Conservation (phyloP, 2,329 filamentous ascomycete genomes). For the Akanthomyces dipterigenus region DNA sequence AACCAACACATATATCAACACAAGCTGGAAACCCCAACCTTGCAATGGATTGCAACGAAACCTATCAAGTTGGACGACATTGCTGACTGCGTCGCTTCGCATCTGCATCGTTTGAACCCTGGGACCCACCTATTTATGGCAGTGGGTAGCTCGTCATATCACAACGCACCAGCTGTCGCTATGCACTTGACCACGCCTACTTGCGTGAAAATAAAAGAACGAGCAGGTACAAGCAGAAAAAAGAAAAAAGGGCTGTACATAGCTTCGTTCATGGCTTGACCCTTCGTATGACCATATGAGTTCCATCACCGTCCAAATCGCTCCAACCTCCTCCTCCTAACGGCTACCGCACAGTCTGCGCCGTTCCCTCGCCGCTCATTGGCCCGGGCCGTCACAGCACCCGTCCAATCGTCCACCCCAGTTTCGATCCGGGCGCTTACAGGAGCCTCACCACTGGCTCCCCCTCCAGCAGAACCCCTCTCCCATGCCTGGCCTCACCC, state of each 20-base stretch:
- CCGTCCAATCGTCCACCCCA: constrained; percentile 8
- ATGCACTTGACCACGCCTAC: too few species aligned
- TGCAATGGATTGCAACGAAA: too few species aligned
- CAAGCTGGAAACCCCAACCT: too few species aligned
- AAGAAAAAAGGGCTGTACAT: background rate
- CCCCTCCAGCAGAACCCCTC: constrained; percentile 3
- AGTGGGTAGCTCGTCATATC: too few species aligned
- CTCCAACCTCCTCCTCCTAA: background rate
- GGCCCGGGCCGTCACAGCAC: background rate
- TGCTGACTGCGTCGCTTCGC: too few species aligned
- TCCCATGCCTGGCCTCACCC: background rate
- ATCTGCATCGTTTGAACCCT: too few species aligned
- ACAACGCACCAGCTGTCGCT: too few species aligned
- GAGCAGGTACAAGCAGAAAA: too few species aligned
- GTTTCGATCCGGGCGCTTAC: constrained; percentile 11
- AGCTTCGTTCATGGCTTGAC: background rate
- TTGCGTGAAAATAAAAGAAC: too few species aligned
- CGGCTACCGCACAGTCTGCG: background rate
- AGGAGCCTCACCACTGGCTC: constrained; percentile 7
- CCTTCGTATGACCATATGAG: background rate
- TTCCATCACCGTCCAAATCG: background rate
- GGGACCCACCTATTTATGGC: too few species aligned
- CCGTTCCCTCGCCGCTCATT: background rate
- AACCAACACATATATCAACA: too few species aligned
- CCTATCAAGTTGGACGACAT: too few species aligned